Conservation (phyloP, 1,139 yeast species). For the Blastobotrys aristatus region DNA sequence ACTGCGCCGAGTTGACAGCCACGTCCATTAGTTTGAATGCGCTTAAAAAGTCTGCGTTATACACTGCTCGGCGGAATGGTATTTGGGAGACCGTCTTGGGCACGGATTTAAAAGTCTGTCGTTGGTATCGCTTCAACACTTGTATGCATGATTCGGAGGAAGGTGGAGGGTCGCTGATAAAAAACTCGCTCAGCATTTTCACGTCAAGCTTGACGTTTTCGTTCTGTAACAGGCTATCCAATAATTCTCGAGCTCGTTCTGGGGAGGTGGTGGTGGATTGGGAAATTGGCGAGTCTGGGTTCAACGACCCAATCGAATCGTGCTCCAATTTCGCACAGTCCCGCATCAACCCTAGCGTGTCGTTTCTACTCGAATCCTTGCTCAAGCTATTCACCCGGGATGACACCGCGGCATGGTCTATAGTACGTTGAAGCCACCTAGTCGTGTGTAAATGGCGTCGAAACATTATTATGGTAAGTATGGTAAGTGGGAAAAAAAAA, state of each 20-base stretch:
- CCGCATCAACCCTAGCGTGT: slow-evolving; percentile 16
- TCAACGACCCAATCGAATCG: slow-evolving; percentile 16
- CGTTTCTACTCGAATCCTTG: background rate
- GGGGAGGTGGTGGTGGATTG: slow-evolving; percentile 22
- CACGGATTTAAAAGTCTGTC: slow-evolving; percentile 28
- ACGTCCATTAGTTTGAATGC: slow-evolving; percentile 57
- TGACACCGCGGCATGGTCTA: background rate
- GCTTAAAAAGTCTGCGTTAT: slow-evolving; percentile 52
- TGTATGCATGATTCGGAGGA: slow-evolving; percentile 22
- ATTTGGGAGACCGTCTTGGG: slow-evolving; percentile 49
- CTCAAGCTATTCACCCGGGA: background rate
- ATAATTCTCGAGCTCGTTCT: slow-evolving; percentile 19
- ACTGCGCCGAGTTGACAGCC: slow-evolving; percentile 50
- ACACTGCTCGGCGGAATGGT: slow-evolving; percentile 56
- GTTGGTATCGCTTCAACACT: slow-evolving; percentile 24
- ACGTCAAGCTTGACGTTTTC: slow-evolving; percentile 16
- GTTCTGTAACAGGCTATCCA: slow-evolving; percentile 20
- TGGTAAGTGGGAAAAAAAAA: slow-evolving; percentile 2
- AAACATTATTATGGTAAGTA: background rate
- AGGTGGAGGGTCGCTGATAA: slow-evolving; percentile 26
- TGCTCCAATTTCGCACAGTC: slow-evolving; percentile 23
- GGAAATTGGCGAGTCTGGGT: slow-evolving; percentile 20
- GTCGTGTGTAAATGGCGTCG: slow-evolving; percentile 8
- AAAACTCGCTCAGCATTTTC: slow-evolving; percentile 22
- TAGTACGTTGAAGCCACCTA: background rate